Percentiles rank a stretch among this genome's conserved stretches.
Conservation (phyloP, 495 filamentous ascomycete species). For the Rusavskia elegans region DNA sequence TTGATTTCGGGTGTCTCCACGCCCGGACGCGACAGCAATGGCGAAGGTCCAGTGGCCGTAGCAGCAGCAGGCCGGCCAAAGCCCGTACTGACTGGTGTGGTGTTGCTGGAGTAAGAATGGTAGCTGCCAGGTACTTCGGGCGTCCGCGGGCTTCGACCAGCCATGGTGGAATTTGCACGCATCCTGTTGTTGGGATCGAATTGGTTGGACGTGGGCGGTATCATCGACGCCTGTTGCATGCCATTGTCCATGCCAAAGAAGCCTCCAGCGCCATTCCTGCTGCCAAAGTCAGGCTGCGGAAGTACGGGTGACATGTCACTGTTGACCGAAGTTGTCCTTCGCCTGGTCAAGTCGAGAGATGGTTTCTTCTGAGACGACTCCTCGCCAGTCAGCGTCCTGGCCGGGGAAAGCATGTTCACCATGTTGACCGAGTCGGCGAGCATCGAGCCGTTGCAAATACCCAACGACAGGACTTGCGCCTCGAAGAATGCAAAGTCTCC, state of each 20-base stretch:
- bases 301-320: slow-evolving; percentile 45
- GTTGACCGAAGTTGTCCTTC: slow-evolving; percentile 43
- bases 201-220: background rate
- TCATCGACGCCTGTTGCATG: background rate
- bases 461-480: slow-evolving; percentile 32
- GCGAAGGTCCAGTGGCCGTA: slow-evolving; percentile 10
- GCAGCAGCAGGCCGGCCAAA: slow-evolving; percentile 8
- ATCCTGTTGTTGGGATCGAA: slow-evolving; percentile 4
- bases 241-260: slow-evolving; percentile 12
- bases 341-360: slow-evolving; percentile 26
- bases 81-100: slow-evolving; percentile 10
- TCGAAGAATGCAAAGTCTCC: slow-evolving; percentile 49
- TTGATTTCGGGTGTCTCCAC: slow-evolving; percentile 7
- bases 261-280: slow-evolving; percentile 9
- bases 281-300: slow-evolving; percentile 16
- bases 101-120: slow-evolving; percentile 14
- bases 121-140: slow-evolving; percentile 15
- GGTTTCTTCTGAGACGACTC: slow-evolving; percentile 29
- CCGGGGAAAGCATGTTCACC: slow-evolving; percentile 39
- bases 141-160: slow-evolving; percentile 22
- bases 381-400: slow-evolving; percentile 19
- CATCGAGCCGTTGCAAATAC: slow-evolving; percentile 41
- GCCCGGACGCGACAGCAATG: slow-evolving; percentile 8
- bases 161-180: slow-evolving; percentile 26
- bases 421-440: slow-evolving; percentile 35